A percentile compares a stretch with the other conserved stretches of the same genome.
Conservation (phyloP, 495 filamentous ascomycete genomes). For the Talaromyces wortmannii region DNA sequence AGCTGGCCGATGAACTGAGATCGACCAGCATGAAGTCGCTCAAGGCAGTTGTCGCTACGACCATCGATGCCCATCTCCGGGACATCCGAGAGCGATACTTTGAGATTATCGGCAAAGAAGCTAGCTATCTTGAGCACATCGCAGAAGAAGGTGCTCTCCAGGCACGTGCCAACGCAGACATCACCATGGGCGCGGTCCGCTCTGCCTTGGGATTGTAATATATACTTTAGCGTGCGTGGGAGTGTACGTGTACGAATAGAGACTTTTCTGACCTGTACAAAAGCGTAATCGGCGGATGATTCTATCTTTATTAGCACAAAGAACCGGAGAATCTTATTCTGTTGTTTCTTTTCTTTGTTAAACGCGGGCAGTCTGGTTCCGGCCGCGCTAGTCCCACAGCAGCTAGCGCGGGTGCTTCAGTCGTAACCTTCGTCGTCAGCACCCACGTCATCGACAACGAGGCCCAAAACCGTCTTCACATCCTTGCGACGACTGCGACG, state of each 20-base stretch:
- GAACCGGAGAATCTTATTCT: too few species aligned
- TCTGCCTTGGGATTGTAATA: constrained; percentile 52
- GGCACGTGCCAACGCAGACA: constrained; percentile 57
- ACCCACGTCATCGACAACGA: background rate
- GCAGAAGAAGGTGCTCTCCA: constrained; percentile 50
- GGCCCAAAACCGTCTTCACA: background rate
- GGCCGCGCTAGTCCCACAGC: too few species aligned
- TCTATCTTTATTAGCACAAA: too few species aligned
- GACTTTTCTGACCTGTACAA: too few species aligned
- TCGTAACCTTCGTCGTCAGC: constrained; percentile 1
- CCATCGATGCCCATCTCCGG: constrained; percentile 46
- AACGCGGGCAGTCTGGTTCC: too few species aligned
- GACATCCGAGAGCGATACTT: constrained; percentile 57
- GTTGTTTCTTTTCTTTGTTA: too few species aligned
- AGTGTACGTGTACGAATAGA: too few species aligned
- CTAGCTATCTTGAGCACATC: constrained; percentile 50
- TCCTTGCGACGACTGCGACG: background rate
- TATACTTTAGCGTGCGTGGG: background rate
- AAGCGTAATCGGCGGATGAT: too few species aligned
- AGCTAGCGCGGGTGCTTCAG: background rate
- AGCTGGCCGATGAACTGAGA: constrained; percentile 49
- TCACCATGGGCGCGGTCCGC: constrained; percentile 60
- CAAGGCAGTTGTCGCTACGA: constrained; percentile 55
- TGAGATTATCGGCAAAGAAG: constrained; percentile 39
- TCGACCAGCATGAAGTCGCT: constrained; percentile 49